Evolutionary conservation across 129 eudicot genomes (phyloP), one percentile per base, ranked within the genome.

Genomic region (Kitagawia praeruptora): DNA sequence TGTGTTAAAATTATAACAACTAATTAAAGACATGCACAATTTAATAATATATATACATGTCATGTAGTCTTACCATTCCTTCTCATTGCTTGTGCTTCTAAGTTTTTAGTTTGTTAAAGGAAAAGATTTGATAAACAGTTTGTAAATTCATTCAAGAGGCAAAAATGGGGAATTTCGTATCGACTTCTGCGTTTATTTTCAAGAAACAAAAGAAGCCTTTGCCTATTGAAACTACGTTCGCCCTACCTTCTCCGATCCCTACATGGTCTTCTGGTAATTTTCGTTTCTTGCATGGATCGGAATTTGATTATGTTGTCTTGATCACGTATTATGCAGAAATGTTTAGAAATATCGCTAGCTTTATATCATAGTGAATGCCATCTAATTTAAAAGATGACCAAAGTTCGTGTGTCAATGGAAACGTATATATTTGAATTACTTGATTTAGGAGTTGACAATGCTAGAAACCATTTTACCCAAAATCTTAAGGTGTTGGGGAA

Each of bases 221-320:
- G 85, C 92, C 97, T 23, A 81, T 92, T 72, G 87, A 87, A 69
- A 75, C 93, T 70, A 40, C 67, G 40, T 92, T 90, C 87, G 81
- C 77, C 41, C 88, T 92, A 66, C 97, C 97, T 73, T 82, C 97
- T 84, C 86, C 92, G 5, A 38, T 89, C 49, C 96, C 98, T 34
- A 27, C 85, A 28, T 93, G 90, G 92, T 91, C 96, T 46, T 2
- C 28, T 0, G 76, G 76, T 72, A 72, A 64, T 12, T 34, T n/a
- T 69, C 41, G 1, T 61, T 61, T 61, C 15, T n/a, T n/a, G 15
- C 69, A n/a, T 61, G 34, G 15, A 10, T 25, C 25, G 11, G 31
- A 8, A 58, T 58, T 58, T 23, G 12, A 7, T 54, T 23, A 54
- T 54, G 54, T 14, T 14, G 6, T 15, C 19, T 3, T 13, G 53